Evolutionary conservation across 2,329 filamentous ascomycete species (phyloP), one percentile per base, ranked within the genome.

Genomic region (Rhynchosporium secalis): DNA sequence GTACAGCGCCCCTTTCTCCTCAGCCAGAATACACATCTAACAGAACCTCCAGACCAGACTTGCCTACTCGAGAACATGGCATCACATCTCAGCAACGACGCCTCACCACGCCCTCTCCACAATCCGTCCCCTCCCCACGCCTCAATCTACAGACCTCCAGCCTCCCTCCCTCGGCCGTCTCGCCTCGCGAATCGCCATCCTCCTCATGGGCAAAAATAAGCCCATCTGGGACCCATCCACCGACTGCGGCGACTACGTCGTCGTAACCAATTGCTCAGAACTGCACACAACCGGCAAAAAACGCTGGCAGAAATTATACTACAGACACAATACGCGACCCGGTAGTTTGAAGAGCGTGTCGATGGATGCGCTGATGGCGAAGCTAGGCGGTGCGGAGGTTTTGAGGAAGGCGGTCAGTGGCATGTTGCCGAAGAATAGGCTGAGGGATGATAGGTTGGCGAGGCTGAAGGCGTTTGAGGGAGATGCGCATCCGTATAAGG

Each of bases 201-300:
- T 91, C 64, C 86, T 97, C 58, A 97, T 98, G 93, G 95, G 95
- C 79, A 99, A 99, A 83, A 90, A 99, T 84, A 99, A 99, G 80
- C 95, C 95, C 28, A 96, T 95, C 77, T 99, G 87, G 80, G 91
- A 98, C 78, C 95, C 95, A 1, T 96, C 92, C 28, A 97, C 93
- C 65, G 95, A 99, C 82, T 98, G 95, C 83, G 95, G 95, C 71
- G 95, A 99, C 85, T 99, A 99, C 77, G 93, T 99, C 12, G 94
- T 99, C 0, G 93, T 95, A 57, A 91, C 91, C 43, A 88, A 92
- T 76, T 98, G 95, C 81, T 85, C 89, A 46, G 87, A 94, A 54
- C 82, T 99, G 56, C 87, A 93, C 79, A 89, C 87, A 1, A 98
- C 95, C 7, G 95, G 95, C 69, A 90, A 91, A 76, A 99, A 99